Conservation (phyloP, 371 early-diverging fungal species). For the Dichotomocladium elegans region DNA sequence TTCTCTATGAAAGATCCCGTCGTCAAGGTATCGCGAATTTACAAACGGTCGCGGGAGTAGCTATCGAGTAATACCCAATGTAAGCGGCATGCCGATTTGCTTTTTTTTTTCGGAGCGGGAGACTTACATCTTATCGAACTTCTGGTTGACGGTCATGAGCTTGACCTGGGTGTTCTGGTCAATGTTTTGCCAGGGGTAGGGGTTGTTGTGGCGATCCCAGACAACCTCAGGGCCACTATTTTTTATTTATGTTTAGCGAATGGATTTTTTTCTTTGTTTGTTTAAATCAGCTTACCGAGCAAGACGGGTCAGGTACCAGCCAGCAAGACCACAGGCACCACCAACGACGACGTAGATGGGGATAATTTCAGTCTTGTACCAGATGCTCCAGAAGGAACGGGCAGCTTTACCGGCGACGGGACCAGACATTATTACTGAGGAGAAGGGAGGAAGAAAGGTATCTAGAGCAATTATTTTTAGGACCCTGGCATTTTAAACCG, state of each 20-base stretch:
- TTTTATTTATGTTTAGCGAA: not conserved
- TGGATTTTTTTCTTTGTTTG: not conserved
- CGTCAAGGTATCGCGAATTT: constrained; percentile 13
- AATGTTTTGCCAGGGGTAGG: constrained; percentile 56
- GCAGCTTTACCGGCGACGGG: constrained; percentile 40
- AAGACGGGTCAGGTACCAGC: constrained; percentile 44
- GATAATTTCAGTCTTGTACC: constrained; percentile 52
- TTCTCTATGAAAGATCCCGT: too few species aligned
- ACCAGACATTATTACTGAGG: constrained; percentile 23
- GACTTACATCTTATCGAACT: constrained; percentile 48
- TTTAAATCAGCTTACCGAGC: constrained; percentile 21
- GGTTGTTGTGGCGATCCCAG: constrained; percentile 51
- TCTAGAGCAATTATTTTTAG: constrained; percentile 11
- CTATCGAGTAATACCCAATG: constrained; percentile 4
- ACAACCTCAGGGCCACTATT: constrained; percentile 49
- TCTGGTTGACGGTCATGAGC: constrained; percentile 51
- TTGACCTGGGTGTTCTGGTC: constrained; percentile 50
- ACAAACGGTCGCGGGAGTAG: constrained; percentile 29
- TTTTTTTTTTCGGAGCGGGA: not conserved
- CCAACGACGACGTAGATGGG: constrained; percentile 48
- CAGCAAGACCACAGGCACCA: constrained; percentile 46
- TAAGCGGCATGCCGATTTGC: not conserved
- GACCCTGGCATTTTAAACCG: constrained; percentile 8
- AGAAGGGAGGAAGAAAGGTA: constrained; percentile 15
- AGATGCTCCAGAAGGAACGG: constrained; percentile 49